Evolutionary conservation across 345 rosid species (phyloP).

Genomic region (Euphorbia lathyris): DNA sequence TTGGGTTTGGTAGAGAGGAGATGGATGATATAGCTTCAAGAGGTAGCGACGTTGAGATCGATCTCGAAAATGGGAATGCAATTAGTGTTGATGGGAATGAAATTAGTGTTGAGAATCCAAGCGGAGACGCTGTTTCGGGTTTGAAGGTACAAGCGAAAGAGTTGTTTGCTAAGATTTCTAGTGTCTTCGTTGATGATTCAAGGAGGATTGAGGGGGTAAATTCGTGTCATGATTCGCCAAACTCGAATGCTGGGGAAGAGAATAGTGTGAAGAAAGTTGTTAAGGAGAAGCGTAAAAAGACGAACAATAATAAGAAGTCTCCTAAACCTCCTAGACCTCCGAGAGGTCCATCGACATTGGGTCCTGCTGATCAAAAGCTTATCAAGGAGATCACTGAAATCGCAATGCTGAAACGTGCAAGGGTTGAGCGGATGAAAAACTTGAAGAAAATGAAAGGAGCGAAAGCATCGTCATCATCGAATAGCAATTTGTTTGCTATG

Average conservation of each 20-base stretch:
- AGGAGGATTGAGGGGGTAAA: slow-evolving; percentile 21
- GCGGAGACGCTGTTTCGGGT: slow-evolving; percentile 23
- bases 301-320: slow-evolving; percentile 56
- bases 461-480: slow-evolving; percentile 45
- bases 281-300: slow-evolving; percentile 37
- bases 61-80: slow-evolving; percentile 63
- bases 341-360: slow-evolving; percentile 65
- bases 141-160: slow-evolving; percentile 27
- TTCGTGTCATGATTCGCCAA: slow-evolving; percentile 19
- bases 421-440: slow-evolving; percentile 78
- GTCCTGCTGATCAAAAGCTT: slow-evolving; percentile 77
- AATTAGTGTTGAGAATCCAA: slow-evolving; percentile 31
- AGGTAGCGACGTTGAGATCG: slow-evolving; percentile 46
- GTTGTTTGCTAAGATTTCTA: slow-evolving; percentile 24
- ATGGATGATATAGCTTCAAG: slow-evolving; percentile 9
- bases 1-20: not conserved
- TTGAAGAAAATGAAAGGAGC: slow-evolving; percentile 69
- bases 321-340: slow-evolving; percentile 93
- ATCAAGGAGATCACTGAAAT: slow-evolving; percentile 76
- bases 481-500: slow-evolving; percentile 49
- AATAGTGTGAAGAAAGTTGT: slow-evolving; percentile 35
- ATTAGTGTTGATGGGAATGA: slow-evolving; percentile 41
- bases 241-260: slow-evolving; percentile 26
- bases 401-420: slow-evolving; percentile 81
- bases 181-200: slow-evolving; percentile 29